Percentiles rank a stretch among this genome's conserved stretches.
These are phyloP conservation scores for Globisporangium alternatum DNA, from an alignment of 352 stramenopile species.

Conservation along the genomic window DNA sequence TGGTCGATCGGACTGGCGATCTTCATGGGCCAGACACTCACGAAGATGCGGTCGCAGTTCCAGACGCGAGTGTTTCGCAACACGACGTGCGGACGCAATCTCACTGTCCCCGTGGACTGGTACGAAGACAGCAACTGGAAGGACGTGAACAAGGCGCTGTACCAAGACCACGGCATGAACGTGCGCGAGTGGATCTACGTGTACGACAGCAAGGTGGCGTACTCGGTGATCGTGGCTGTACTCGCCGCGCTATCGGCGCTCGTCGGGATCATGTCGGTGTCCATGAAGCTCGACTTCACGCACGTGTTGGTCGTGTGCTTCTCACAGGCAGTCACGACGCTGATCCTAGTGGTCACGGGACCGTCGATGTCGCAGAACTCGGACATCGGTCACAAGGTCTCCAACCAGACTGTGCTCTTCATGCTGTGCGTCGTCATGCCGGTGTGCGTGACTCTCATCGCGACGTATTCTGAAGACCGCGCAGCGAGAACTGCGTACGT, in stretches of 20 bases:
- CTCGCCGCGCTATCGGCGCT: conserved; percentile 58
- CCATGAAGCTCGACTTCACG: conserved; percentile 76
- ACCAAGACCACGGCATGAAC: conserved; percentile 32
- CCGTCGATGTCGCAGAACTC: conserved; percentile 55
- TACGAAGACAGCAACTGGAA: conserved; percentile 42
- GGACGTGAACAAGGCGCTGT: conserved; percentile 18
- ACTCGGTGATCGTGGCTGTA: conserved; percentile 62
- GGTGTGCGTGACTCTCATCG: conserved; percentile 58
- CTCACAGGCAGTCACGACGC: conserved; percentile 56
- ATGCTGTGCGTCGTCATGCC: conserved; percentile 63
- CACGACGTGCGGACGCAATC: conserved; percentile 42
- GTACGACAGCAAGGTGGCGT: conserved; percentile 60
- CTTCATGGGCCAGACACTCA: conserved; percentile 57
- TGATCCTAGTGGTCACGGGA: conserved; percentile 39
- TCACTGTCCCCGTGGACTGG: conserved; percentile 39
- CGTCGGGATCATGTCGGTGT: conserved; percentile 62
- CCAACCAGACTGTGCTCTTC: conserved; percentile 58
- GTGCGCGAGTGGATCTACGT: conserved; percentile 60
- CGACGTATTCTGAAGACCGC: conserved; percentile 77
- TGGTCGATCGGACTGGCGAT: conserved; percentile 66
- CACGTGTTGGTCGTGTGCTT: conserved; percentile 59
- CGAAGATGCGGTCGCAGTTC: conserved; percentile 37
- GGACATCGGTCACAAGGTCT: conserved; percentile 33
- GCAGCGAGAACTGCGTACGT: conserved; percentile 65
- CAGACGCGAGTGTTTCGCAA: conserved; percentile 34